A percentile compares a stretch with the other conserved stretches of the same genome.
These are phyloP conservation scores for Elsinoe australis DNA, from an alignment of 2,329 filamentous ascomycete genomes.

Conservation along the genomic window DNA sequence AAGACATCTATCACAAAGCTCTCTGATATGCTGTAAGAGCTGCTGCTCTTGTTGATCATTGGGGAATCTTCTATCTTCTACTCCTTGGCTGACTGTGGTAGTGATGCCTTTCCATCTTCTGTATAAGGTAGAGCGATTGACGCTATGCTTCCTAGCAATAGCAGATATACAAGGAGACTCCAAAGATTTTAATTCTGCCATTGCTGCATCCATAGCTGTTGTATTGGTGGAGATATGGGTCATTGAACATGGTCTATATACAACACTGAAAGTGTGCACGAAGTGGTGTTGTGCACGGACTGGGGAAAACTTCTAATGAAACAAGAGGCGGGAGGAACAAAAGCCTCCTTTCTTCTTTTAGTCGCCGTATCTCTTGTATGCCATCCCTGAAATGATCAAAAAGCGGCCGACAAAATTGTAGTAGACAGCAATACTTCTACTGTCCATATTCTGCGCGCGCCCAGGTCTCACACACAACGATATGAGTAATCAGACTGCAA, in stretches of 20 bases:
- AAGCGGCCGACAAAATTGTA: too few species aligned
- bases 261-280: neutral
- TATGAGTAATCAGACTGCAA: too few species aligned
- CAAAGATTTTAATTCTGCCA: slow-evolving; percentile 6
- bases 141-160: slow-evolving; percentile 5
- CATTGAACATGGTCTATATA: slow-evolving; percentile 2
- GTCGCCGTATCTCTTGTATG: too few species aligned
- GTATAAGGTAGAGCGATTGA: slow-evolving; percentile 4
- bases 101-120: slow-evolving; percentile 11
- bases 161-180: slow-evolving; percentile 4
- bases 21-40: slow-evolving; percentile 3
- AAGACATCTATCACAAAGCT: slow-evolving; percentile 7
- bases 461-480: too few species aligned
- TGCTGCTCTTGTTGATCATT: slow-evolving; percentile 8
- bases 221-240: slow-evolving; percentile 6
- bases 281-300: slow-evolving; percentile 2
- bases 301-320: slow-evolving; percentile 11
- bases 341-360: too few species aligned
- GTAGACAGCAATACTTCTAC: too few species aligned
- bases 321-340: too few species aligned
- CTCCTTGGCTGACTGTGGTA: neutral
- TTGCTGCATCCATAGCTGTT: slow-evolving; percentile 6
- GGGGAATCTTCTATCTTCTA: slow-evolving; percentile 2
- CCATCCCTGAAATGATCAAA: too few species aligned
- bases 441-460: too few species aligned